phyloP scores from a whole-genome alignment of 176 grass and related monocot genomes.

The Secale cereale region DNA sequence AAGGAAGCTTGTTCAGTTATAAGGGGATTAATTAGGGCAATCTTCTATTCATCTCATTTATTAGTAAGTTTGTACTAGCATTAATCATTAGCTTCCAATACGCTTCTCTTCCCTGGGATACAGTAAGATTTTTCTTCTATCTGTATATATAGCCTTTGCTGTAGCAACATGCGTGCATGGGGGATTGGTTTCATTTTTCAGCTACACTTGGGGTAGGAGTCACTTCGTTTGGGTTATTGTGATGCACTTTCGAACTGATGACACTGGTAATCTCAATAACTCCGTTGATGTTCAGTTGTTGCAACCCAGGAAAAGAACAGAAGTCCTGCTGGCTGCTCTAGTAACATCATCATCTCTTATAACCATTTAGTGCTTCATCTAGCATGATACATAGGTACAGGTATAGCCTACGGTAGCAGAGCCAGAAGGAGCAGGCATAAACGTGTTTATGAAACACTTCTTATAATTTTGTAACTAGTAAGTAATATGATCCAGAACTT shows the following conservation, averaged over 20 bases:
- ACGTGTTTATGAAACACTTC: not conserved
- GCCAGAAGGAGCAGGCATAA: not conserved
- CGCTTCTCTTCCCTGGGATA: not conserved
- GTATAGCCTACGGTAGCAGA: not conserved
- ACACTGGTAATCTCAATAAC: not conserved
- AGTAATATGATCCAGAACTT: not conserved
- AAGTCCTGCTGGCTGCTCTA: not conserved
- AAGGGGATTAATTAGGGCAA: not conserved
- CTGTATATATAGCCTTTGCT: not conserved
- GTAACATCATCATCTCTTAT: not conserved
- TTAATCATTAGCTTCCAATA: conserved; percentile 21
- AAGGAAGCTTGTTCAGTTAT: not conserved
- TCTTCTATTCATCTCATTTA: not conserved
- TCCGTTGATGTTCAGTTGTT: not conserved
- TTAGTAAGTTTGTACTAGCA: not conserved
- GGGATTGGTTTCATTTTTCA: conserved; percentile 1
- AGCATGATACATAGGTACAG: not conserved
- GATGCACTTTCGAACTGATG: too few species aligned
- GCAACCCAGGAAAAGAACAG: not conserved
- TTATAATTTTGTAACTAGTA: not conserved
- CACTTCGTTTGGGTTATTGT: not conserved
- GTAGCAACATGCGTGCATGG: not conserved
- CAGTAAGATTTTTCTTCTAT: not conserved
- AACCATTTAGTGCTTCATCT: not conserved
- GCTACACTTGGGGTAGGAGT: not conserved